A percentile compares a stretch with the other conserved stretches of the same genome.
These are phyloP conservation scores for Aspergillus ostianus DNA, from an alignment of 495 filamentous ascomycete genomes.

Conservation along the genomic window DNA sequence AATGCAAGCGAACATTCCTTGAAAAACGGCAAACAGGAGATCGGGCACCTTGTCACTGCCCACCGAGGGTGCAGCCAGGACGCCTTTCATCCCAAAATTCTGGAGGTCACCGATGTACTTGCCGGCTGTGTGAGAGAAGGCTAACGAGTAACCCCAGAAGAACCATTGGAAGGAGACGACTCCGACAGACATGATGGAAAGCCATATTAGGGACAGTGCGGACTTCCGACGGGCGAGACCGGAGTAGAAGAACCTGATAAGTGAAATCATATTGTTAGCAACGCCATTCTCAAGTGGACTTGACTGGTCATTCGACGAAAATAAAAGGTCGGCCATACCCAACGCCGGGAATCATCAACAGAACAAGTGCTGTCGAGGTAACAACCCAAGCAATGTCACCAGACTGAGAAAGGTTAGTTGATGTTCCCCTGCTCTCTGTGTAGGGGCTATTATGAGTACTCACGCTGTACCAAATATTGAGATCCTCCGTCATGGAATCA, in stretches of 20 bases:
- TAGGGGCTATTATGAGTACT: constrained; percentile 17
- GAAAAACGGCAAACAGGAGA: constrained; percentile 88
- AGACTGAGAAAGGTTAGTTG: constrained; percentile 44
- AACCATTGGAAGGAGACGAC: constrained; percentile 97
- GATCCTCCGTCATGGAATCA: constrained; percentile 67
- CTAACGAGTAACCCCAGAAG: constrained; percentile 96
- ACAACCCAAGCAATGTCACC: constrained; percentile 95
- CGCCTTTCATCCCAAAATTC: constrained; percentile 84
- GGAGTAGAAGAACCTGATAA: constrained; percentile 86
- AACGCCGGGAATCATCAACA: constrained; percentile 98
- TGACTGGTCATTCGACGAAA: not conserved
- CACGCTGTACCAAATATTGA: constrained; percentile 84
- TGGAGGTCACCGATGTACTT: constrained; percentile 79
- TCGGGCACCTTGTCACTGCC: constrained; percentile 82
- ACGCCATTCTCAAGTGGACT: not conserved
- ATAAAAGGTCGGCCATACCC: constrained; percentile 47
- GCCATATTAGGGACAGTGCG: constrained; percentile 90
- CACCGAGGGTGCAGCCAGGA: constrained; percentile 77
- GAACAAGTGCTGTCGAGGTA: constrained; percentile 79
- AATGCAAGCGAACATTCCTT: constrained; percentile 97
- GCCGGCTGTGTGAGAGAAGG: constrained; percentile 84
- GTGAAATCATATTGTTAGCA: constrained; percentile 10
- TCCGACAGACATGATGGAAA: constrained; percentile 92
- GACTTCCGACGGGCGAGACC: constrained; percentile 96
- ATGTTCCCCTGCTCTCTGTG: not conserved